Evolutionary conservation across 1,284 basidiomycete genomes (phyloP), one percentile per base, ranked within the genome.

Genomic region (Tilletia walkeri): DNA sequence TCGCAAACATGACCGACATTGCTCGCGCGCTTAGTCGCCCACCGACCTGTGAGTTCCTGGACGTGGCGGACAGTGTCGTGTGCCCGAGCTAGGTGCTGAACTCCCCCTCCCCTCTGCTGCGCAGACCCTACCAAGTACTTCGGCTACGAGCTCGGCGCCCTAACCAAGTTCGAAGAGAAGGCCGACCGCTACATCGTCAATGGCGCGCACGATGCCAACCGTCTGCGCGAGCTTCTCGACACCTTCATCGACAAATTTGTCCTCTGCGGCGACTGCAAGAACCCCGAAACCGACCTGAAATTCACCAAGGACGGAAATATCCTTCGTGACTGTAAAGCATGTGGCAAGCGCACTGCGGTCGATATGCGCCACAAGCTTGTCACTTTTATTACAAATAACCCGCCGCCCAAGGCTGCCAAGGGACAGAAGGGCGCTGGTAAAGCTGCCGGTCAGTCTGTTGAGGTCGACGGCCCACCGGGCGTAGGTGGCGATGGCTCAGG

Each of bases 131-230:
- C 95, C 85, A 99, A 99, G 86, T 99, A 95, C 88, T 99, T 99
- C 80, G 96, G 96, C 54, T 95, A 92, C 84, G 96, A 99, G 85
- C 91, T 99, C 72, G 96, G 96, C 75, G 96, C 96, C 39, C 95
- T 99, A 86, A 96, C 95, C 59, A 91, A 94, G 36, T 91, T 94
- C 84, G 94, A 97, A 84, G 93, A 95, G 84, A 95, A 94, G 86
- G 93, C 91, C 82, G 96, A 99, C 80, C 90, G 95, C 56, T 99
- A 96, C 88, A 98, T 99, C 78, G 95, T 99, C 85, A 99, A 99
- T 79, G 96, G 96, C 69, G 93, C 93, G 20, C 96, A 99, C 84
- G 90, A 97, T 78, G 91, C 94, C 48, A 87, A 89, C 70, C 92
- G 94, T 75, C 90, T 99, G 41, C 92, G 95, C 72, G 95, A 99